Conservation (phyloP, 2,329 filamentous ascomycete species). For the Dactylellina parvicollis region DNA sequence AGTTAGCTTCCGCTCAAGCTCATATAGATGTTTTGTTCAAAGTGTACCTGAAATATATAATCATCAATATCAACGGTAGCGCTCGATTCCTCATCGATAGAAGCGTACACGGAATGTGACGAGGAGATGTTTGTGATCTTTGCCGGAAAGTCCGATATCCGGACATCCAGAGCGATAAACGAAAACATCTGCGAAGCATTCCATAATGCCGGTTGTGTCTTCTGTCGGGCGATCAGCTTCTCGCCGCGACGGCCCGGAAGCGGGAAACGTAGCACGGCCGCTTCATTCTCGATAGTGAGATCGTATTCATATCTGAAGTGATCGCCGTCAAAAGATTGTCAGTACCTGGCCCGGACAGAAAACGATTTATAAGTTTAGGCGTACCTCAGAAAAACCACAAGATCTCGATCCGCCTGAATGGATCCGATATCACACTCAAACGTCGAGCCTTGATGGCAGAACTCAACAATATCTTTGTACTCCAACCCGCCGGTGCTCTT, state of each 20-base stretch:
- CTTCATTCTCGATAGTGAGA: conserved; percentile 33
- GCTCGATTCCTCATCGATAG: conserved; percentile 38
- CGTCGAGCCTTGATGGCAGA: conserved; percentile 30
- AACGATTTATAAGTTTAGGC: neutral
- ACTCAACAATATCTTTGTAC: conserved; percentile 27
- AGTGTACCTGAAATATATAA: conserved; percentile 37
- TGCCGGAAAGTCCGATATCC: conserved; percentile 36
- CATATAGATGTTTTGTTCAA: neutral
- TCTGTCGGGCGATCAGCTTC: conserved; percentile 46
- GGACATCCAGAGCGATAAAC: conserved; percentile 48
- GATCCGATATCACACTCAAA: conserved; percentile 43
- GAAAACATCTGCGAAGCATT: conserved; percentile 53
- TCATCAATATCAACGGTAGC: conserved; percentile 47
- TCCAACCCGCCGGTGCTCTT: conserved; percentile 10
- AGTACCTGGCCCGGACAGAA: neutral
- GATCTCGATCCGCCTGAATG: conserved; percentile 31
- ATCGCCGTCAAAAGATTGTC: conserved; percentile 4
- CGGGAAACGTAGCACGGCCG: conserved; percentile 39
- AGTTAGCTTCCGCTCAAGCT: neutral
- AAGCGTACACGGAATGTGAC: conserved; percentile 47
- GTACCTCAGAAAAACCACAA: conserved; percentile 44
- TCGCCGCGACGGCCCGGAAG: conserved; percentile 46
- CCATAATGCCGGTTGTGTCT: conserved; percentile 36
- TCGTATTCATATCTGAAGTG: conserved; percentile 43
- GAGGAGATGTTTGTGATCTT: conserved; percentile 46